Conservation (phyloP, 2,329 filamentous ascomycete genomes). For the Aspergillus cejpii region DNA sequence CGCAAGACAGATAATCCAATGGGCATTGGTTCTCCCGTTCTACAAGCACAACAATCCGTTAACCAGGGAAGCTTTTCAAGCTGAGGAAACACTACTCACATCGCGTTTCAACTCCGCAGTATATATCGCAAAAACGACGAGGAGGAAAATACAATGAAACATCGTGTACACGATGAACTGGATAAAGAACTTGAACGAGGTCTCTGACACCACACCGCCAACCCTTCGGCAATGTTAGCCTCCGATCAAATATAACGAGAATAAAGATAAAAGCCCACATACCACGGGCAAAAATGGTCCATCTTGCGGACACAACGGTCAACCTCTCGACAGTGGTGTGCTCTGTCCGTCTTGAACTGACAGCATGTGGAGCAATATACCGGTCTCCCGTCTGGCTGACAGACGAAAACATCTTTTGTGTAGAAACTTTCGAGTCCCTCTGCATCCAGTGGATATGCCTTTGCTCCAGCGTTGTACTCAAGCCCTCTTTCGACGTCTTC, state of each 20-base stretch:
- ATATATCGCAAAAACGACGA: conserved; percentile 60
- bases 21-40: conserved; percentile 46
- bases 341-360: conserved; percentile 81
- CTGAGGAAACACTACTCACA: conserved; percentile 27
- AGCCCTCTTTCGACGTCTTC: conserved; percentile 27
- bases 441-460: conserved; percentile 47
- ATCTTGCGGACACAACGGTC: conserved; percentile 78
- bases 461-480: conserved; percentile 20
- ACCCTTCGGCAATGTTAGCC: conserved; percentile 51
- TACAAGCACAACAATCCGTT: conserved; percentile 18
- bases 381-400: conserved; percentile 74
- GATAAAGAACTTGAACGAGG: conserved; percentile 81
- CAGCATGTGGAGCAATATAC: conserved; percentile 78
- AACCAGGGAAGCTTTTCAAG: not conserved
- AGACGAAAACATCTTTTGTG: conserved; percentile 74
- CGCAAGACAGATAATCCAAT: conserved; percentile 61
- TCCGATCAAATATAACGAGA: conserved; percentile 1
- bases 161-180: conserved; percentile 74
- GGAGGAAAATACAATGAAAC: conserved; percentile 58
- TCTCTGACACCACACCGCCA: conserved; percentile 85
- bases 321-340: conserved; percentile 79
- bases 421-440: conserved; percentile 71
- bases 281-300: conserved; percentile 92
- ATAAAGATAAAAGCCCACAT: conserved; percentile 8
- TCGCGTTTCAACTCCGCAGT: conserved; percentile 50